Conservation (phyloP, 148 eudicot genomes). For the Vaccinium vitisidaea region DNA sequence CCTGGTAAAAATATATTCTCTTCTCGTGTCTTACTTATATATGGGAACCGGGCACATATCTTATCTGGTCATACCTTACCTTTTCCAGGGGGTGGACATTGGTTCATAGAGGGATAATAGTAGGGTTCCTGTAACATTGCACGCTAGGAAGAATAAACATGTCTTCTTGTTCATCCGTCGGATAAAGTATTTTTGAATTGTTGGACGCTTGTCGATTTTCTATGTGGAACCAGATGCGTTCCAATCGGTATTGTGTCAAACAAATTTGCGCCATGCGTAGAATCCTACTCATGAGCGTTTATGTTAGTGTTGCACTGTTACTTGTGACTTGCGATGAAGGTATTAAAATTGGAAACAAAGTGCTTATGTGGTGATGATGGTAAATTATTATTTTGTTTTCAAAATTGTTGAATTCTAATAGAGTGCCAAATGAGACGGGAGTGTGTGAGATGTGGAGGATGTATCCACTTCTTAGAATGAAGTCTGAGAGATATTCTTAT, state of each 20-base stretch:
- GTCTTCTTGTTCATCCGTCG: neutral
- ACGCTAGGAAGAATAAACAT: neutral
- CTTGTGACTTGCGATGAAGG: neutral
- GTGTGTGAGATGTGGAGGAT: neutral
- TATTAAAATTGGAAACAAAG: neutral
- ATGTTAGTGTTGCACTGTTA: neutral
- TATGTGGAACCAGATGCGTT: neutral
- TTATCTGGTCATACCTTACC: neutral
- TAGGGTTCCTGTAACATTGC: neutral
- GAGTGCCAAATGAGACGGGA: neutral
- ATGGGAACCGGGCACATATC: neutral
- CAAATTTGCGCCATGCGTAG: neutral
- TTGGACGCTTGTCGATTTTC: neutral
- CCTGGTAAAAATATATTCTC: neutral
- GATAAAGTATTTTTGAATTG: neutral
- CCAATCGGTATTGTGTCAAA: neutral
- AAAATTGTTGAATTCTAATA: neutral
- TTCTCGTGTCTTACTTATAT: neutral
- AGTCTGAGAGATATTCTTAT: neutral
- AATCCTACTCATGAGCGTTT: neutral
- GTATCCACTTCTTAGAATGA: neutral
- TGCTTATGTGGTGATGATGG: neutral
- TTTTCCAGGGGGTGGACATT: neutral
- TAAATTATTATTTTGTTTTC: neutral
- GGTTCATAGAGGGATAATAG: neutral